Evolutionary conservation across 2,329 filamentous ascomycete genomes (phyloP).

Genomic region (Aureobasidium sp.): DNA sequence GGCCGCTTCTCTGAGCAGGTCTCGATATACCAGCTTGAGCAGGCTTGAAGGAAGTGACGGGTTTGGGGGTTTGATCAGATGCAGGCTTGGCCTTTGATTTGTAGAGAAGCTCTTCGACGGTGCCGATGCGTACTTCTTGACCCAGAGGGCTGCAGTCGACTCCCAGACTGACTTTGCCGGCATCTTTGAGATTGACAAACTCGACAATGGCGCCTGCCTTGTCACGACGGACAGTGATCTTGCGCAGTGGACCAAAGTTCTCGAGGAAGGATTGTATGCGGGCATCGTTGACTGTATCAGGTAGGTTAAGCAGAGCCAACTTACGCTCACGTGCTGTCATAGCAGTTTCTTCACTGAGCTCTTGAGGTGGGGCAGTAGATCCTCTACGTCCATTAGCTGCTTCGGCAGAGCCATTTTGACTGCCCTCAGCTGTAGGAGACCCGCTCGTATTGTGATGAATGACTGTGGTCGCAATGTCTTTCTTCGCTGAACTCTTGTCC

Average conservation of each 20-base stretch:
- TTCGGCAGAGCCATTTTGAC: conserved; percentile 15
- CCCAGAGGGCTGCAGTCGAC: conserved; percentile 36
- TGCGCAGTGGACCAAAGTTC: conserved; percentile 62
- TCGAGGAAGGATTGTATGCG: conserved; percentile 69
- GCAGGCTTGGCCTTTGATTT: conserved; percentile 34
- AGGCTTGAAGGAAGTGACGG: conserved; percentile 25
- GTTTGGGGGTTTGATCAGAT: conserved; percentile 20
- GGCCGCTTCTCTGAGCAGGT: conserved; percentile 39
- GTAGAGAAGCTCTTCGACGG: conserved; percentile 44
- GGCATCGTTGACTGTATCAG: conserved; percentile 86
- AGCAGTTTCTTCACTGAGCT: conserved; percentile 20
- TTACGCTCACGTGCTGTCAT: conserved; percentile 51
- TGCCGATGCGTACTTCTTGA: conserved; percentile 39
- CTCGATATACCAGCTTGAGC: conserved; percentile 32
- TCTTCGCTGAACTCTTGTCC: conserved; percentile 16
- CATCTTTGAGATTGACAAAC: conserved; percentile 61
- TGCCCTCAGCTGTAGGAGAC: conserved; percentile 15
- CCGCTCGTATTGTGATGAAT: conserved; percentile 8
- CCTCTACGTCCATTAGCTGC: conserved; percentile 19
- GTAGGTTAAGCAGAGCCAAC: conserved; percentile 74
- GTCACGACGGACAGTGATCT: conserved; percentile 70
- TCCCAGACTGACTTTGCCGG: conserved; percentile 59
- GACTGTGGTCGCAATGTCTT: conserved; percentile 16
- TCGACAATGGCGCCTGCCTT: conserved; percentile 84
- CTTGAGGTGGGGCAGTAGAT: conserved; percentile 22